Percentiles rank a stretch among this genome's conserved stretches.
Conservation (phyloP, 2,329 filamentous ascomycete species). For the Bisporella sp. region DNA sequence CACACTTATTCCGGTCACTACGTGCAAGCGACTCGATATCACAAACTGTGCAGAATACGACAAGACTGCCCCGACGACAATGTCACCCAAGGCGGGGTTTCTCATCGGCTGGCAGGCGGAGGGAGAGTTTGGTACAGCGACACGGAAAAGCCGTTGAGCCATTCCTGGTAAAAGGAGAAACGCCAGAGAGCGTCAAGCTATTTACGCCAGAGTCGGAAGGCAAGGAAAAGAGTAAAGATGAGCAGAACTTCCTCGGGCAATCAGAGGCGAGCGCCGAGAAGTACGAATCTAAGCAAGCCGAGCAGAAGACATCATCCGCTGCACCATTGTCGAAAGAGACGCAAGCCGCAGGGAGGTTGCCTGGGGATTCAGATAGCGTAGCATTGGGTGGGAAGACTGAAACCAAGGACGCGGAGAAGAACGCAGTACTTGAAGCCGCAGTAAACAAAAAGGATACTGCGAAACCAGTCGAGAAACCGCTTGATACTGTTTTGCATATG, state of each 20-base stretch:
- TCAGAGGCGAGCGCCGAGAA: slow-evolving; percentile 3
- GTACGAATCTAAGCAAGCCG: not conserved
- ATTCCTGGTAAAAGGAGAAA: slow-evolving; percentile 27
- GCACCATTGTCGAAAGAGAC: slow-evolving; percentile 22
- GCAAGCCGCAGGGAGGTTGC: slow-evolving; percentile 16
- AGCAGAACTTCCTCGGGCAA: not conserved
- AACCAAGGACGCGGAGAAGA: slow-evolving; percentile 1
- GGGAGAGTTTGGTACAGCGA: slow-evolving; percentile 43
- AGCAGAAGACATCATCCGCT: slow-evolving; percentile 8
- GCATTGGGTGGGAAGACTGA: slow-evolving; percentile 2
- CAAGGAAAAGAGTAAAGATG: slow-evolving; percentile 6
- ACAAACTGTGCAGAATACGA: slow-evolving; percentile 28
- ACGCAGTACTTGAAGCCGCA: slow-evolving; percentile 23
- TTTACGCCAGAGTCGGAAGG: slow-evolving; percentile 9
- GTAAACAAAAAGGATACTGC: slow-evolving; percentile 22
- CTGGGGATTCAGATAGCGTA: slow-evolving; percentile 12
- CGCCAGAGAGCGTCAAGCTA: slow-evolving; percentile 16
- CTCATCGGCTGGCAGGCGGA: slow-evolving; percentile 29
- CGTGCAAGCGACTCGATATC: slow-evolving; percentile 37
- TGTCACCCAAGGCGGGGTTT: slow-evolving; percentile 26
- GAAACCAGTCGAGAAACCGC: slow-evolving; percentile 36
- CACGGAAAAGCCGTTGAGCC: slow-evolving; percentile 58
- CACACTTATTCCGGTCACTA: slow-evolving; percentile 54
- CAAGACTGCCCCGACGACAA: slow-evolving; percentile 15
- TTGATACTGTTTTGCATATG: slow-evolving; percentile 45